These are phyloP conservation scores for Asterophora parasitica DNA, from an alignment of 768 basidiomycete genomes.

Conservation along the genomic window DNA sequence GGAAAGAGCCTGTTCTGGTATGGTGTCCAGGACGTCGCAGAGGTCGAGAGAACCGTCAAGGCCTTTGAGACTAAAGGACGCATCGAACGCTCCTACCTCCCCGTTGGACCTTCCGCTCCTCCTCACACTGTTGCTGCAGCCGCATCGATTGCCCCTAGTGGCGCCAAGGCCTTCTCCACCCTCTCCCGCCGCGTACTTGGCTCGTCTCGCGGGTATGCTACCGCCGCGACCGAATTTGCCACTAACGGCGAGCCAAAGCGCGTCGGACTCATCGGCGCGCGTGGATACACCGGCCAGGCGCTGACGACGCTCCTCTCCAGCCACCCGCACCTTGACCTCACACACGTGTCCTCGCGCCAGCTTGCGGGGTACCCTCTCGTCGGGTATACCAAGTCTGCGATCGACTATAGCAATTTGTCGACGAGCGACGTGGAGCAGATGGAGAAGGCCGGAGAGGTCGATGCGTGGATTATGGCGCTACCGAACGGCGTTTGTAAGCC, in stretches of 20 bases:
- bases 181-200: constrained; percentile 45
- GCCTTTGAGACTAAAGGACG: constrained; percentile 71
- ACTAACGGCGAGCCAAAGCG: constrained; percentile 67
- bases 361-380: constrained; percentile 77
- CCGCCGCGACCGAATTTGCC: constrained; percentile 40
- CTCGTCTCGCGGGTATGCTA: constrained; percentile 75
- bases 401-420: constrained; percentile 81
- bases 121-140: constrained; percentile 39
- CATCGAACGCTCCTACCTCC: constrained; percentile 86
- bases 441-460: constrained; percentile 87
- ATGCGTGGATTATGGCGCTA: constrained; percentile 98
- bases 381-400: constrained; percentile 70
- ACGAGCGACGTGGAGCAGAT: constrained; percentile 76
- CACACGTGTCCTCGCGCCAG: constrained; percentile 96
- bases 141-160: constrained; percentile 26
- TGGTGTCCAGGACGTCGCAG: constrained; percentile 84
- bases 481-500: constrained; percentile 98
- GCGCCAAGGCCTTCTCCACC: constrained; percentile 57
- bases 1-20: constrained; percentile 98
- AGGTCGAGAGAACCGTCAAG: constrained; percentile 84
- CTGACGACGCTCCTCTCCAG: constrained; percentile 78
- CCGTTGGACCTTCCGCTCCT: constrained; percentile 71
- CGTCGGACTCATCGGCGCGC: constrained; percentile 91
- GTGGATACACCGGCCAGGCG: constrained; percentile 94
- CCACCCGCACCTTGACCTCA: constrained; percentile 86